Evolutionary conservation across 768 basidiomycete species (phyloP).

Genomic region (Suillus luteus): DNA sequence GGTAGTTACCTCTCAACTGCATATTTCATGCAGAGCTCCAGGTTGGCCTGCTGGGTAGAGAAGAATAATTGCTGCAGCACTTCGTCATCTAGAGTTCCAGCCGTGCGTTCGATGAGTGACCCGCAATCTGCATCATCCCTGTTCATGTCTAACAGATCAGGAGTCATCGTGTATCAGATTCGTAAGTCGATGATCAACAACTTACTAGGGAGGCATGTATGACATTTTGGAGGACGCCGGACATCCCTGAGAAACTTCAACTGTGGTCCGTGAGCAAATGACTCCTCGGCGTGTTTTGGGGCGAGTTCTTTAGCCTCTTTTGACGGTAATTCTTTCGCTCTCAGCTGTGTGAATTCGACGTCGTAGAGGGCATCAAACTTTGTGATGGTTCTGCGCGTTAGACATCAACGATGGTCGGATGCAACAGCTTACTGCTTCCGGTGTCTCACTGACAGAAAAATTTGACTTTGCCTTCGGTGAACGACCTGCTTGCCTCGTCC

Average conservation of each 20-base stretch:
- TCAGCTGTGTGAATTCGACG: conserved; percentile 21
- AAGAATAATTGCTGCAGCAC: conserved; percentile 24
- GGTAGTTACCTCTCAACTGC: background rate
- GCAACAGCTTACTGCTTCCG: conserved; percentile 6
- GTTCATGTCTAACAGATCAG: conserved; percentile 21
- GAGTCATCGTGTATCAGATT: background rate
- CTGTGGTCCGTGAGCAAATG: conserved; percentile 4
- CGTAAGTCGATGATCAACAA: background rate
- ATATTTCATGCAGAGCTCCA: conserved; percentile 17
- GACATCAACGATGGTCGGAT: background rate
- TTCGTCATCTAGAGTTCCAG: conserved; percentile 19
- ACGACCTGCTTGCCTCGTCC: conserved; percentile 25
- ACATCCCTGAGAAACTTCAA: background rate
- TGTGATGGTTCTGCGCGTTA: conserved; percentile 25
- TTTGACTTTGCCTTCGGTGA: conserved; percentile 30
- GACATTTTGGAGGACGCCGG: background rate
- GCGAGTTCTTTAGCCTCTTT: conserved; percentile 17
- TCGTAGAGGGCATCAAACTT: conserved; percentile 37
- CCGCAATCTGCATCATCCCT: conserved; percentile 15
- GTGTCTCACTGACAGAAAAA: conserved; percentile 19
- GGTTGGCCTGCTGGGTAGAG: conserved; percentile 29
- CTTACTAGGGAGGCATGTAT: conserved; percentile 7
- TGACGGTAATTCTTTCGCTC: conserved; percentile 14
- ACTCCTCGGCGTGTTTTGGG: conserved; percentile 17
- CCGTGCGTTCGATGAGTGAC: conserved; percentile 24